Evolutionary conservation across 495 filamentous ascomycete genomes (phyloP), one percentile per base, ranked within the genome.

Genomic region (Umbilicaria muhlenbergii): DNA sequence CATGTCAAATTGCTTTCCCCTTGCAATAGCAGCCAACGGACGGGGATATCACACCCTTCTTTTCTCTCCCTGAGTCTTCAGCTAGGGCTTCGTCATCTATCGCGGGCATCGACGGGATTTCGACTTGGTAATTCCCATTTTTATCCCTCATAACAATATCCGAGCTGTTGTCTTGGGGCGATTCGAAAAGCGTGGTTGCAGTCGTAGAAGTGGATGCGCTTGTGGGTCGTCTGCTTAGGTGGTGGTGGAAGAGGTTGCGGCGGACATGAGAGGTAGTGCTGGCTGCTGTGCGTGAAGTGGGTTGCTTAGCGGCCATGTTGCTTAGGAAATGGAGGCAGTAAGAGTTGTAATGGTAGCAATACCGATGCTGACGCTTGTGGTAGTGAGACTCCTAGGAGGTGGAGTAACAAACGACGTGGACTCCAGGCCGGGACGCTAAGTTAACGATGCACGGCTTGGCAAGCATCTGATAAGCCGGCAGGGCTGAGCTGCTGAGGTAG

Each of bases 141-240:
- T 78, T 67, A 57, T 91, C 78, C 49, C 78, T 69, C 12, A 83
- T 74, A 8, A 89, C 77, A 32, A 92, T 87, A 32, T 87, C 84
- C 33, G 67, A 68, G 3, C 69, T 68, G 28, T 75, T 70, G 49
- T 65, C 40, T 52, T 66, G 15, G 15, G 58, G 58, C 7, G 55
- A 42, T 32, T 57, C 55, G 21, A 64, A 53, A 15, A 58, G 46
- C 19, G 59, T 60, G 3, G 56, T 56, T 3, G 49, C 53, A 11
- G 57, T 48, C 37, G 56, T 49, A 10, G 61, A 46, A n/a, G 58
- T 53, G 10, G 66, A 42, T 16, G 54, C 49, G 13, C 74, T 66
- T 12, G 75, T 77, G 16, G 79, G 77, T 1, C 81, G 78, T 35
- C 80, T 73, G 49, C 73, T 77, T 19, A 84, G 71, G 36, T 81